Evolutionary conservation across 306 rosid genomes (phyloP).

Genomic region (Carpinus viminea): DNA sequence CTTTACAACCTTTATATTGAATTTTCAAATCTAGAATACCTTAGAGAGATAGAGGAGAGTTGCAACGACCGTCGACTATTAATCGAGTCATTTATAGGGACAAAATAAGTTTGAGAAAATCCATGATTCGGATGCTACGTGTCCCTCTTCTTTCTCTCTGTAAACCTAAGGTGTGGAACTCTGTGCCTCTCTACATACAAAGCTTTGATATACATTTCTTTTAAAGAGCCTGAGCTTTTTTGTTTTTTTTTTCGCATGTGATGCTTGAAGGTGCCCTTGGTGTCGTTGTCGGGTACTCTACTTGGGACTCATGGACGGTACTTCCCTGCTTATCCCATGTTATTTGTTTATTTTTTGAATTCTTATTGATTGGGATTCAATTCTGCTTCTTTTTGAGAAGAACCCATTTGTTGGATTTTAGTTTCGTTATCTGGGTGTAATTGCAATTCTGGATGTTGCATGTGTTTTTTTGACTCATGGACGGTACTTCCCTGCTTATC

Average conservation of each 20-base stretch:
- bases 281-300: conserved; percentile 30
- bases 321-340: background rate
- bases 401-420: background rate
- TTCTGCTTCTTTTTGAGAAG: background rate
- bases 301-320: conserved; percentile 53
- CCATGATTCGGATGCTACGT: background rate
- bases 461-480: conserved; percentile 34
- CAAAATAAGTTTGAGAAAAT: background rate
- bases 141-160: background rate
- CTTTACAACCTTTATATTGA: too few relatives aligned
- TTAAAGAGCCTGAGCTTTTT: background rate
- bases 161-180: background rate
- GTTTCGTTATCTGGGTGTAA: background rate
- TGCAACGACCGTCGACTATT: background rate
- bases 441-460: background rate
- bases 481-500: conserved; percentile 30
- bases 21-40: too few relatives aligned
- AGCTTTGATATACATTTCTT: background rate
- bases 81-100: background rate
- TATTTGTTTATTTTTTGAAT: background rate
- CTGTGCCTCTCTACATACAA: background rate
- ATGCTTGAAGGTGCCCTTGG: conserved; percentile 31
- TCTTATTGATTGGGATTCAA: background rate
- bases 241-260: background rate
- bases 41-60: conserved; percentile 5